These are phyloP conservation scores for Zygoascus bituminiphila DNA, from an alignment of 805 yeast species.

Conservation along the genomic window DNA sequence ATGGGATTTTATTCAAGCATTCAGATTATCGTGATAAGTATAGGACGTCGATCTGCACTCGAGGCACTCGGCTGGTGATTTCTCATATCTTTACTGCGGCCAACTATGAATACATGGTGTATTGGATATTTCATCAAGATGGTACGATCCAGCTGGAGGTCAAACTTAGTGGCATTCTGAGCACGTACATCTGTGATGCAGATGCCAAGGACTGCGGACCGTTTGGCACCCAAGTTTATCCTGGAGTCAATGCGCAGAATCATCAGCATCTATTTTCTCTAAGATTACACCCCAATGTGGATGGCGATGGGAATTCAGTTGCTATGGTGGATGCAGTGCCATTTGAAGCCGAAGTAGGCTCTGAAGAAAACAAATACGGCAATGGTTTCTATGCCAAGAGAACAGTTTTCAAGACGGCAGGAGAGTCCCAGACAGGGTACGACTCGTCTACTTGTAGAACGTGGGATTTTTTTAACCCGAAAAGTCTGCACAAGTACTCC, in stretches of 20 bases:
- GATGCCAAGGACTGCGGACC: slow-evolving; percentile 38
- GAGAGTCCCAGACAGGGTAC: slow-evolving; percentile 55
- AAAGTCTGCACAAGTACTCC: slow-evolving; percentile 55
- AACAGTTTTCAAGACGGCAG: slow-evolving; percentile 46
- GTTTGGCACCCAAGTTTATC: slow-evolving; percentile 76
- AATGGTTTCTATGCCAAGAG: slow-evolving; percentile 65
- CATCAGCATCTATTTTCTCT: slow-evolving; percentile 78
- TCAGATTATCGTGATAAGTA: slow-evolving; percentile 78
- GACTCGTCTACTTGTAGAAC: slow-evolving; percentile 59
- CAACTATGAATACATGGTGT: slow-evolving; percentile 76
- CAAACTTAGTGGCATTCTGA: slow-evolving; percentile 74
- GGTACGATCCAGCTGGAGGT: slow-evolving; percentile 75
- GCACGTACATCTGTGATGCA: slow-evolving; percentile 55
- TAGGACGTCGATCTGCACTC: slow-evolving; percentile 52
- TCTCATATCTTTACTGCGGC: slow-evolving; percentile 84
- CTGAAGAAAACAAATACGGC: slow-evolving; percentile 68
- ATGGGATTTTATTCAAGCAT: slow-evolving; percentile 70
- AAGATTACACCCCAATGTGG: slow-evolving; percentile 73
- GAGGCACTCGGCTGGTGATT: slow-evolving; percentile 65
- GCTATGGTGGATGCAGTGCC: slow-evolving; percentile 49
- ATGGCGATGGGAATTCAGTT: slow-evolving; percentile 71
- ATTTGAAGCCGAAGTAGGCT: slow-evolving; percentile 55
- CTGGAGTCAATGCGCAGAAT: slow-evolving; percentile 75
- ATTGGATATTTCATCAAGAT: slow-evolving; percentile 78
- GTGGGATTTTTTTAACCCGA: slow-evolving; percentile 49